Evolutionary conservation across 345 rosid genomes (phyloP).

Genomic region (Hibiscus tridactylites): DNA sequence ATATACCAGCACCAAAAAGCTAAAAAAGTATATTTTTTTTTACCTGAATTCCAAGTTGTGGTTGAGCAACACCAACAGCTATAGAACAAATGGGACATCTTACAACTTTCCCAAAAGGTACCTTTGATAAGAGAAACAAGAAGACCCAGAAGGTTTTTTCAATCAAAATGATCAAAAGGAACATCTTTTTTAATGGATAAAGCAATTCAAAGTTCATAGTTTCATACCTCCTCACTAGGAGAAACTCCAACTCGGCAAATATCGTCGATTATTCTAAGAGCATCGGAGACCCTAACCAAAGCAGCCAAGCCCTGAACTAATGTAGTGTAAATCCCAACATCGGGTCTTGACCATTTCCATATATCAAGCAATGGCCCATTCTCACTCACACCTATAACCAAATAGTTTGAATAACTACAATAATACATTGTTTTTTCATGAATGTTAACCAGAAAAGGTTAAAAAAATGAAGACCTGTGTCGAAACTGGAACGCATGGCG

Average conservation of each 20-base stretch:
- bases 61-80: conserved; percentile 82
- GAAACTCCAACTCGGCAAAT: conserved; percentile 81
- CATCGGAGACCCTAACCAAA: conserved; percentile 72
- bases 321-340: conserved; percentile 49
- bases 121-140: conserved; percentile 31
- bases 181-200: neutral
- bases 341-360: conserved; percentile 94
- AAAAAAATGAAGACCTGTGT: conserved; percentile 35
- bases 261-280: conserved; percentile 57
- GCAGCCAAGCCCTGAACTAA: conserved; percentile 70
- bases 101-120: conserved; percentile 90
- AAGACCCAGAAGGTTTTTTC: neutral
- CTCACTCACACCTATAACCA: conserved; percentile 41
- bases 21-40: neutral
- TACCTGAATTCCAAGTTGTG: conserved; percentile 91
- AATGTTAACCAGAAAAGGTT: neutral
- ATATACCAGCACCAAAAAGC: neutral
- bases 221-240: conserved; percentile 67
- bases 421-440: neutral
- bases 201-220: neutral
- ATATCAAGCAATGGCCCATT: conserved; percentile 37
- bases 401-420: neutral
- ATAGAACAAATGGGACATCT: conserved; percentile 78
- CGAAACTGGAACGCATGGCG: conserved; percentile 84
- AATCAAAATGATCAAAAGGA: neutral